Evolutionary conservation across 345 rosid genomes (phyloP), one percentile per base, ranked within the genome.

Genomic region (Bruguiera parviflora): DNA sequence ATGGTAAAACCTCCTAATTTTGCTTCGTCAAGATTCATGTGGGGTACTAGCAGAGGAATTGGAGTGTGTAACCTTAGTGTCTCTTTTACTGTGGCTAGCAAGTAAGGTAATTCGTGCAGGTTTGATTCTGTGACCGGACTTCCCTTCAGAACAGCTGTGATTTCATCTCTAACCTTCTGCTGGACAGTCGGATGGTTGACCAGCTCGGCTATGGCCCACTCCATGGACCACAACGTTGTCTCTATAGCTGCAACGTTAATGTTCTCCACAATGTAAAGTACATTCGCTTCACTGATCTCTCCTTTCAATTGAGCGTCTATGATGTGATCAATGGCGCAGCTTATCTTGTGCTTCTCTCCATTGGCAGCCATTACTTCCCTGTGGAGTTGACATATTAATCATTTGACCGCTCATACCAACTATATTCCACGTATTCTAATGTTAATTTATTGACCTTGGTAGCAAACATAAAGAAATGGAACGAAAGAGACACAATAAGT

Each of bases 171-270:
- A 68, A 88, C 77, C 69, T 78, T 85, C 29, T 22, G 37, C 53
- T 88, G 88, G 37, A 84, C 81, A 0, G 47, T 18, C 6, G 92
- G 92, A 70, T 86, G 83, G 72, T 86, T 83, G 32, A 81, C 92
- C 37, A 88, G 63, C 68, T 85, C 92, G 0, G 92, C 89, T 53
- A 88, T 85, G 16, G 84, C 89, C 92, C 92, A 85, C 55, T 88
- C 89, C 84, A 85, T 88, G 11, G 92, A 88, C 92, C 89, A 88
- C 8, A 88, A 58, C 0, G 89, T 85, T 8, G 88, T 88, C 67
- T 85, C 92, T 18, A 88, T 88, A 0, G 89, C 92, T 7, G 92
- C 92, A 27, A 88, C 92, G 16, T 88, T 88, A 16, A 85, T 88
- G 79, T 88, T 88, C 71, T 88, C 90, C 7, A 85, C 88, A 5